Evolutionary conservation across 345 rosid genomes (phyloP).

Genomic region (Salix exigua): DNA sequence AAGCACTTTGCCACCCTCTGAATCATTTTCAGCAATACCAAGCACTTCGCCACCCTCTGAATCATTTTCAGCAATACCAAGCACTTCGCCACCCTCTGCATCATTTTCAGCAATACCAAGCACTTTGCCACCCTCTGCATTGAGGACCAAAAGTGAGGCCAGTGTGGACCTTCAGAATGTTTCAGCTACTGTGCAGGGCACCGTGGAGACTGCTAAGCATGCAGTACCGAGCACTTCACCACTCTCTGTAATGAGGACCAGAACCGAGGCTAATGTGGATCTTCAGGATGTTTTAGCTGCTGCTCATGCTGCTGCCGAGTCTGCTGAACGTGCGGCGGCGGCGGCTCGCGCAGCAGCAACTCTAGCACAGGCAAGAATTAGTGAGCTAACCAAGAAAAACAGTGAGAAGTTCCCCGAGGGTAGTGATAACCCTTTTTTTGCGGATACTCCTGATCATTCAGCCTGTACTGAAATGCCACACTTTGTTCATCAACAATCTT

Average conservation of each 20-base stretch:
- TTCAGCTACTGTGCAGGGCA: slow-evolving; percentile 74
- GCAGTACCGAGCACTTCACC: slow-evolving; percentile 28
- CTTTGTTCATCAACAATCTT: slow-evolving; percentile 42
- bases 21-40: slow-evolving; percentile 16
- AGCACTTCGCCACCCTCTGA: slow-evolving; percentile 19
- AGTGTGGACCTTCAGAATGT: slow-evolving; percentile 73
- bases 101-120: slow-evolving; percentile 19
- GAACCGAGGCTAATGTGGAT: slow-evolving; percentile 51
- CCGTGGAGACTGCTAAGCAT: slow-evolving; percentile 83
- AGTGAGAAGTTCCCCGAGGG: slow-evolving; percentile 34
- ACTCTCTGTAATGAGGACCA: slow-evolving; percentile 20
- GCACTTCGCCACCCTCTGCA: slow-evolving; percentile 19
- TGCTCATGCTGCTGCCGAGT: slow-evolving; percentile 86
- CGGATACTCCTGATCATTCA: slow-evolving; percentile 30
- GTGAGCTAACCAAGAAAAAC: slow-evolving; percentile 56
- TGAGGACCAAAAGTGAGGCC: slow-evolving; percentile 33
- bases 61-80: slow-evolving; percentile 23
- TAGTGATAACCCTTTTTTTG: slow-evolving; percentile 64
- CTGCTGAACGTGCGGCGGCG: slow-evolving; percentile 84
- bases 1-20: slow-evolving; percentile 20
- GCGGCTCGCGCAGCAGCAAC: slow-evolving; percentile 90
- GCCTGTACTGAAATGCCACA: slow-evolving; percentile 24
- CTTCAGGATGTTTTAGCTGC: slow-evolving; percentile 79
- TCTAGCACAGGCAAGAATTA: slow-evolving; percentile 82
- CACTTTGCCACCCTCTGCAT: slow-evolving; percentile 17